Evolutionary conservation across 1,284 basidiomycete species (phyloP).

Genomic region (Anthracocystis panici-leucophaei): DNA sequence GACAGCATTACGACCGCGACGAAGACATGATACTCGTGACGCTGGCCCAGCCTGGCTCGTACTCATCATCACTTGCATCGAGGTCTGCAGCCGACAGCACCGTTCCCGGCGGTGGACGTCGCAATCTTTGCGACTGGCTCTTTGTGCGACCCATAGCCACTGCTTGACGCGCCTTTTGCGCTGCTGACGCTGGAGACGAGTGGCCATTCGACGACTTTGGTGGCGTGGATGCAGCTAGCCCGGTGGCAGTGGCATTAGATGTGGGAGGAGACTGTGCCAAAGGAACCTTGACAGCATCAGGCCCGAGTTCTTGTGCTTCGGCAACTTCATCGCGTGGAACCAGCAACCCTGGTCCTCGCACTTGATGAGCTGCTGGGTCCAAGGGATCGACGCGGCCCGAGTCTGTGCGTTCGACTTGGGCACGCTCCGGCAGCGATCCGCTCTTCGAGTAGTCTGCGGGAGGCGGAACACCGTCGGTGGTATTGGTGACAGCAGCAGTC

Average conservation of each 20-base stretch:
- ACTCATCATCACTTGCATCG: constrained; percentile 66
- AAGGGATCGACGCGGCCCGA: constrained; percentile 53
- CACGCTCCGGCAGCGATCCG: constrained; percentile 39
- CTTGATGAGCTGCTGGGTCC: constrained; percentile 51
- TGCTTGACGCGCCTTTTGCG: constrained; percentile 44
- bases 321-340: constrained; percentile 55
- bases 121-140: constrained; percentile 51
- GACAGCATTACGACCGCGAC: constrained; percentile 24
- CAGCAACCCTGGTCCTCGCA: constrained; percentile 49
- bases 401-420: constrained; percentile 49
- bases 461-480: constrained; percentile 4
- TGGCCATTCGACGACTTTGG: constrained; percentile 12
- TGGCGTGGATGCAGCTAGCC: not conserved
- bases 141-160: constrained; percentile 52
- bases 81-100: constrained; percentile 59
- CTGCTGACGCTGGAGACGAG: constrained; percentile 12
- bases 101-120: constrained; percentile 59
- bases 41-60: constrained; percentile 65
- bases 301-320: constrained; percentile 34
- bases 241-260: not conserved
- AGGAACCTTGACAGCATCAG: constrained; percentile 38
- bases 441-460: constrained; percentile 34
- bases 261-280: constrained; percentile 21
- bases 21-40: constrained; percentile 58
- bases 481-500: constrained; percentile 5